Evolutionary conservation across 2,329 filamentous ascomycete species (phyloP), one percentile per base, ranked within the genome.

Genomic region (Fusarium sp.): DNA sequence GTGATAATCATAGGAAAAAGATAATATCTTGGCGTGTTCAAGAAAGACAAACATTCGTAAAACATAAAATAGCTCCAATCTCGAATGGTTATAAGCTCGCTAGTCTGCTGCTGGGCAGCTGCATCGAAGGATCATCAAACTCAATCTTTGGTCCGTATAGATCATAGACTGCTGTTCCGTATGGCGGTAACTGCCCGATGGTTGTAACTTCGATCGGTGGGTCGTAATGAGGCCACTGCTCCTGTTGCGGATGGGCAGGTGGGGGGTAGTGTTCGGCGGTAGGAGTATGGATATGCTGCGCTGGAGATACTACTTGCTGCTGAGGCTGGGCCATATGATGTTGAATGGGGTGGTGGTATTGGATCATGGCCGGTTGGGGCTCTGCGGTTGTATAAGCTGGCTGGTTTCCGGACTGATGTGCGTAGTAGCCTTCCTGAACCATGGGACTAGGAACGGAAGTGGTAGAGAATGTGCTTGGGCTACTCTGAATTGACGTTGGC

Each of bases 151-250:
- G 77, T 4, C 68, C 72, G 79, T 84, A 88, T 2, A 82, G 73
- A 61, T 84, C 82, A 61, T 82, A 83, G 14, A 83, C 76, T n/a
- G 75, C 76, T 15, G 79, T 75, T 6, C 78, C 78, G 55, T 81
- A 86, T 7, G 79, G 74, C 11, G 82, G 80, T 5, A 84, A 65
- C 60, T 81, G 79, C 15, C 82, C 79, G 49, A 86, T 84, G 42
- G 80, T 82, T 39, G 81, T 73, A 38, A 86, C 82, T 69, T 84
- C 84, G n/a, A 84, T 80, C 0, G 83, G 84, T 10, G 82, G 69
- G 65, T 87, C 83, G 66, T 86, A 87, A 29, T 80, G 77, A 61
- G 84, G 85, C 83, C 84, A 87, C 19, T 80, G 78, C 41, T 82
- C 79, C 27, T 80, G 73, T 50, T 79, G 75, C 4, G 71, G 64